Conservation (phyloP, 164 flowering plant species). For the Dillenia suffruticosa region DNA sequence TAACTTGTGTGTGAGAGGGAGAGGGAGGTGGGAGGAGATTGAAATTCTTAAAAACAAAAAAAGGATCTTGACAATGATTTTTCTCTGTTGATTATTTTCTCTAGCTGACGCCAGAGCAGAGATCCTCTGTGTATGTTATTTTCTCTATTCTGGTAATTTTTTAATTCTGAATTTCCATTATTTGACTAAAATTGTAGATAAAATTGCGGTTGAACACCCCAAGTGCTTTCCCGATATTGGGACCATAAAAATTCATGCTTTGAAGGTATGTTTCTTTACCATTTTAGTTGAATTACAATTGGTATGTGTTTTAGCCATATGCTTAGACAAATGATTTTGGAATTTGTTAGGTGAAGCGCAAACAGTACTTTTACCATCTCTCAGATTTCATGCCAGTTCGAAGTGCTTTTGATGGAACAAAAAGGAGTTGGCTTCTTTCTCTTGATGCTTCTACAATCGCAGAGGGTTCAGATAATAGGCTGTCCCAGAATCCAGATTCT, state of each 20-base stretch:
- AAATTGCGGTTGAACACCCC: constrained; percentile 45
- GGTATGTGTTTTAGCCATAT: background rate
- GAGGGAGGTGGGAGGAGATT: too few species aligned
- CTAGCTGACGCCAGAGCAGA: too few species aligned
- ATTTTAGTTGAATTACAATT: background rate
- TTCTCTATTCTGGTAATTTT: background rate
- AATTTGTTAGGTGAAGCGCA: constrained; percentile 51
- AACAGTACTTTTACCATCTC: constrained; percentile 45
- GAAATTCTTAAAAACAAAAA: too few species aligned
- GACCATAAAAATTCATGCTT: constrained; percentile 38
- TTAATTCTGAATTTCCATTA: background rate
- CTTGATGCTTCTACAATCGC: constrained; percentile 34
- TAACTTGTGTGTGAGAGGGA: too few species aligned
- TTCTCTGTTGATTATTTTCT: too few species aligned
- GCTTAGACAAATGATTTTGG: constrained; percentile 2
- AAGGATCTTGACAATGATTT: too few species aligned
- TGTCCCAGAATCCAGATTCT: constrained; percentile 8
- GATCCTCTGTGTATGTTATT: background rate
- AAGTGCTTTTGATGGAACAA: constrained; percentile 43
- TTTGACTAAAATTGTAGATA: constrained; percentile 34
- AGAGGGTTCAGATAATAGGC: constrained; percentile 1
- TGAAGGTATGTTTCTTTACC: constrained; percentile 47
- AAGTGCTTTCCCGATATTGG: constrained; percentile 59
- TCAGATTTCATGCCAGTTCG: constrained; percentile 58
- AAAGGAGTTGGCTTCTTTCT: constrained; percentile 43